These are phyloP conservation scores for Vigna unguiculata DNA, from an alignment of 306 rosid genomes.

Conservation along the genomic window DNA sequence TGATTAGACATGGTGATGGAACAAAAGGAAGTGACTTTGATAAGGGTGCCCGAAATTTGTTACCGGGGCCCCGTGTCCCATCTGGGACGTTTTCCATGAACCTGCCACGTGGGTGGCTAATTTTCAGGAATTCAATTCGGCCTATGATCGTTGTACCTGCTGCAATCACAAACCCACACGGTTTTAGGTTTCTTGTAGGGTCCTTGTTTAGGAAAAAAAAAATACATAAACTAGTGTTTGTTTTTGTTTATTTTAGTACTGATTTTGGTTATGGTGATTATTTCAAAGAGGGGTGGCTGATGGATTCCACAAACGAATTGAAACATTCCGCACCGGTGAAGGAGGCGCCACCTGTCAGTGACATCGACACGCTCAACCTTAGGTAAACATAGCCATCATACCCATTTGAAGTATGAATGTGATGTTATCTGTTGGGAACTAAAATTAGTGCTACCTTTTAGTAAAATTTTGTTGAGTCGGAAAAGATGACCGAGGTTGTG, in stretches of 20 bases:
- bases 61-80: conserved; percentile 29
- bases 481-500: neutral
- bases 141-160: neutral
- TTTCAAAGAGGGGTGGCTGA: conserved; percentile 52
- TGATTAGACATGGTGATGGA: conserved; percentile 28
- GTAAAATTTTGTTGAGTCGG: neutral
- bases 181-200: neutral
- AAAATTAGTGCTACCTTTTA: neutral
- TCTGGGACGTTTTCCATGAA: neutral
- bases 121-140: conserved; percentile 14
- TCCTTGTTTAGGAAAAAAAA: neutral
- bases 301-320: conserved; percentile 43
- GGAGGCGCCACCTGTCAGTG: conserved; percentile 40
- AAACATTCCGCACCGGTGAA: conserved; percentile 33
- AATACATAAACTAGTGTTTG: neutral
- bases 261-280: conserved; percentile 10
- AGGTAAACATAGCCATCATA: conserved; percentile 52
- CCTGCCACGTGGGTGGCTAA: conserved; percentile 58
- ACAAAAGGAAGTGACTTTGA: neutral
- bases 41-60: conserved; percentile 8
- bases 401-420: neutral
- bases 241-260: neutral
- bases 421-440: neutral
- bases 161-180: neutral
- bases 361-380: conserved; percentile 43